Base-by-base conservation (phyloP, 345 rosid species). In the Moricandia arvensis region DNA sequence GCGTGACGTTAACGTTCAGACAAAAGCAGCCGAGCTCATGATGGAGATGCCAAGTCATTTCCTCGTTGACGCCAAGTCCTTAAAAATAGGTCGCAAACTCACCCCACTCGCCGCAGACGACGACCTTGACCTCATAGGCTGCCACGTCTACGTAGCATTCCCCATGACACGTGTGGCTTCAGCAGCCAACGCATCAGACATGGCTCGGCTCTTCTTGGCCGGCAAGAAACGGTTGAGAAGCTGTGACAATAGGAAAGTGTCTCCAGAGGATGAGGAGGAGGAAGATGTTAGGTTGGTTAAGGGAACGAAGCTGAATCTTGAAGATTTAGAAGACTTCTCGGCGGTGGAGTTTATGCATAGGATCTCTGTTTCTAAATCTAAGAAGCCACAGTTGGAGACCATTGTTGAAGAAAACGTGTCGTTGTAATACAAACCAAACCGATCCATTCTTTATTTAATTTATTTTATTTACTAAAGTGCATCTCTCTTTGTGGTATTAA, bases 21-120 rank as follows among this genome's bases (percentile, higher is more conserved):
- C 79, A 49, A 91, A 84, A 55, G 98, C 93, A 0, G 98, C 97
- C 0, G 98, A 93, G 82, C 79, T 91, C 59, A 93, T 93, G 97
- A 69, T 93, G n/a, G 98, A 91, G 70, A 83, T 78, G 4, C 93
- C 98, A 0, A 88, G 79, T 68, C 81, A 77, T 86, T 93, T 93
- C 87, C 63, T 93, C 2, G 83, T 81, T 0, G 85, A 91, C 71
- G 78, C 93, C 2, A 83, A 72, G 34, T 87, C 94, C 0, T 87
- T 93, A 12, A 85, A 79, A 26, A 60, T 83, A 7, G 93, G 91
- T 17, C 62, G 85, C 59, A 80, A 89, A 41, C 85, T 93, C 62
- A 85, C 81, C 2, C 86, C 98, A 2, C 96, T 93, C 4, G 59
- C 47, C 18, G 98, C 97, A 0, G 98, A 91, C 35, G 91, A 89